These are phyloP conservation scores for Posidonia oceanica DNA, from an alignment of 116 monocot species.

Conservation along the genomic window DNA sequence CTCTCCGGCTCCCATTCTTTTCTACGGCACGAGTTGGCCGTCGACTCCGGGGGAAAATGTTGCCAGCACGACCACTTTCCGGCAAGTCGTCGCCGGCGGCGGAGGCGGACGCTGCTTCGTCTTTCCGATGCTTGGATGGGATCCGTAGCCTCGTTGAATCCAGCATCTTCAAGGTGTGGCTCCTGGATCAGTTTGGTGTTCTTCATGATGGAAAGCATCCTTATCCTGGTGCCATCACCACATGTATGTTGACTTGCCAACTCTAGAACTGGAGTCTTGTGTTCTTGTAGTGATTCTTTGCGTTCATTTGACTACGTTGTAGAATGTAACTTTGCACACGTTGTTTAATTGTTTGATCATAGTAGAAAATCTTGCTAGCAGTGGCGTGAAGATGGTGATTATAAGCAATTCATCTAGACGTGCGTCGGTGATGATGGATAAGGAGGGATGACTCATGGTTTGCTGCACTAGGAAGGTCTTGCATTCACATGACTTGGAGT, in stretches of 20 bases:
- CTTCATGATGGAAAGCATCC: conserved; percentile 97
- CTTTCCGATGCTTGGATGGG: conserved; percentile 45
- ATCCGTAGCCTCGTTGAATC: conserved; percentile 47
- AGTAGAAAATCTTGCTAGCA: conserved; percentile 80
- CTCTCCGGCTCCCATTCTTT: too few species aligned
- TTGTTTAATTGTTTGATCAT: neutral
- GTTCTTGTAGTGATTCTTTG: neutral
- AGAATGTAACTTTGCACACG: too few species aligned
- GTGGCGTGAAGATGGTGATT: conserved; percentile 78
- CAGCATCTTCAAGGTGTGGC: conserved; percentile 68
- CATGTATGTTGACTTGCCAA: conserved; percentile 38
- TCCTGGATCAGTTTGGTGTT: conserved; percentile 91
- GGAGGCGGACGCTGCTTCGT: neutral
- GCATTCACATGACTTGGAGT: conserved; percentile 93
- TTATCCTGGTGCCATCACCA: conserved; percentile 71
- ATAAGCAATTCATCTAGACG: conserved; percentile 95
- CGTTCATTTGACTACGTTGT: too few species aligned
- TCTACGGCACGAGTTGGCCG: neutral
- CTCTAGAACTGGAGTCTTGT: neutral
- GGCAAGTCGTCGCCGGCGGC: neutral
- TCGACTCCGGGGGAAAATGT: neutral
- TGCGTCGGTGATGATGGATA: conserved; percentile 69
- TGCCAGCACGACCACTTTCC: neutral
- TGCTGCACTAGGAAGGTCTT: conserved; percentile 64
- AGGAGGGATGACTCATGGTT: conserved; percentile 99